A percentile compares a stretch with the other conserved stretches of the same genome.
Conservation (phyloP, 257 asterid species). For the Ophiorrhiza pumila region DNA sequence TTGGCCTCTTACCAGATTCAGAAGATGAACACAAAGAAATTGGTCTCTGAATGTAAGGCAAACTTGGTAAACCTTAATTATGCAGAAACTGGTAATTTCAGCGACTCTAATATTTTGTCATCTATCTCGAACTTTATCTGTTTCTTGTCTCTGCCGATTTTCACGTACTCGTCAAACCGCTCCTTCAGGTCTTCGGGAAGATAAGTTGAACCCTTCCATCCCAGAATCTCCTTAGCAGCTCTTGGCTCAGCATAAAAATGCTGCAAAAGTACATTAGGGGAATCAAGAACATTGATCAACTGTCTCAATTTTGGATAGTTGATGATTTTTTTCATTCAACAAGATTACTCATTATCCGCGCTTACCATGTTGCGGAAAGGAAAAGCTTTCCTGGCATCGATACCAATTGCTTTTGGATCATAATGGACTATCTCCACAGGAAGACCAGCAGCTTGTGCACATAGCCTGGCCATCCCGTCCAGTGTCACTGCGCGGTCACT, state of each 20-base stretch:
- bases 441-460: constrained; percentile 75
- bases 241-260: constrained; percentile 91
- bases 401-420: constrained; percentile 79
- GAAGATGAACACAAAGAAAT: not conserved
- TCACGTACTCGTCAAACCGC: constrained; percentile 71
- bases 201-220: constrained; percentile 76
- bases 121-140: constrained; percentile 66
- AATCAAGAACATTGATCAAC: not conserved
- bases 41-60: not conserved
- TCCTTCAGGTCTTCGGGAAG: constrained; percentile 82
- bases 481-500: constrained; percentile 94
- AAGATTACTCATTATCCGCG: too few species aligned
- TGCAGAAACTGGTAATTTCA: constrained; percentile 71
- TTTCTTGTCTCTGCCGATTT: constrained; percentile 95
- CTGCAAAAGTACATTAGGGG: constrained; percentile 40
- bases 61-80: constrained; percentile 17
- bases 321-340: too few species aligned
- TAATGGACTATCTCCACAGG: constrained; percentile 85
- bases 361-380: constrained; percentile 95
- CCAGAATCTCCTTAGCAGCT: constrained; percentile 89
- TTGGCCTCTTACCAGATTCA: not conserved
- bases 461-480: constrained; percentile 83
- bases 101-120: constrained; percentile 80
- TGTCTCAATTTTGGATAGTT: too few species aligned
- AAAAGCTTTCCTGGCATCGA: constrained; percentile 90